Conservation (phyloP, 2,329 filamentous ascomycete genomes). For the Hypoxylon sp. region DNA sequence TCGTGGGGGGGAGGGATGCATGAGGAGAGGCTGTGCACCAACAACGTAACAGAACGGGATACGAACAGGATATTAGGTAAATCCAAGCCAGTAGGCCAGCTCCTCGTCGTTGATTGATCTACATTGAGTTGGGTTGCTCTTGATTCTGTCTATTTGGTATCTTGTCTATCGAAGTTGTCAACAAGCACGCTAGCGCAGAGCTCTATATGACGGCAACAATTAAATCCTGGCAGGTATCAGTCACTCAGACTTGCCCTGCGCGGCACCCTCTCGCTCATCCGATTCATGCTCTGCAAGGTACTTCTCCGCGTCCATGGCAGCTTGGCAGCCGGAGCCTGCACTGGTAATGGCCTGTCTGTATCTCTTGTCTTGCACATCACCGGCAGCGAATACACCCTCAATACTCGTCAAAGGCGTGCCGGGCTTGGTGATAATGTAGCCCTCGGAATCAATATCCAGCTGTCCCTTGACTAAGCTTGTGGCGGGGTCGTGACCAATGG, state of each 20-base stretch:
- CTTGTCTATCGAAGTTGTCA: slow-evolving; percentile 33
- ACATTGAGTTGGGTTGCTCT: slow-evolving; percentile 17
- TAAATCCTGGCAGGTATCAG: slow-evolving; percentile 29
- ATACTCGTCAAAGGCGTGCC: slow-evolving; percentile 91
- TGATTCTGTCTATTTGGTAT: slow-evolving; percentile 44
- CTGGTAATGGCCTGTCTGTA: slow-evolving; percentile 98
- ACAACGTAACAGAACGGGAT: neutral
- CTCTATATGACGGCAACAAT: slow-evolving; percentile 27
- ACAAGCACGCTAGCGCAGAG: slow-evolving; percentile 24
- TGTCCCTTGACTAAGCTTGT: slow-evolving; percentile 92
- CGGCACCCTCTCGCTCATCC: slow-evolving; percentile 56
- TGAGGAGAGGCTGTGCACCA: neutral
- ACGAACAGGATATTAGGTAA: neutral
- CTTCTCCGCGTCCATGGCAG: slow-evolving; percentile 95
- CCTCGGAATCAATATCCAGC: slow-evolving; percentile 88
- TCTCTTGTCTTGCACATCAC: slow-evolving; percentile 98
- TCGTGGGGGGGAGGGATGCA: neutral
- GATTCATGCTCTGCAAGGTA: slow-evolving; percentile 84
- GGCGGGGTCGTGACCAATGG: slow-evolving; percentile 95
- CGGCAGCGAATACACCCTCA: slow-evolving; percentile 94
- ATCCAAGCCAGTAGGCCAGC: neutral
- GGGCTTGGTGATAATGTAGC: slow-evolving; percentile 90
- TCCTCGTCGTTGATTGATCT: neutral
- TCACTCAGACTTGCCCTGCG: slow-evolving; percentile 52
- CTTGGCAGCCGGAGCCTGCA: slow-evolving; percentile 96